Conservation (phyloP, 2,329 filamentous ascomycete species). For the Thelonectria rubi region DNA sequence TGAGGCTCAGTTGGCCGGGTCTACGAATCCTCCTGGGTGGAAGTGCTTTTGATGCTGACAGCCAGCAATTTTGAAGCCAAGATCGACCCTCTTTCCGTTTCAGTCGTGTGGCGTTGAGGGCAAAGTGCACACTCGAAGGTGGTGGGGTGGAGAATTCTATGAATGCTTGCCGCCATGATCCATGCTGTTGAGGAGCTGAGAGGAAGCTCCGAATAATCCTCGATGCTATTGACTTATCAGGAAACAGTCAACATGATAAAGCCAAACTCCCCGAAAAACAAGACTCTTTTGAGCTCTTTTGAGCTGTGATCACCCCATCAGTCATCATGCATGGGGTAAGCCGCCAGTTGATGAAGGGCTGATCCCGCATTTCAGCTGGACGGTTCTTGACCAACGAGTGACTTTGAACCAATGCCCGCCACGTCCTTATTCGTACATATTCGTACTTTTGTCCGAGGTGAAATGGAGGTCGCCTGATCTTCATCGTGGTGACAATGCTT, state of each 20-base stretch:
- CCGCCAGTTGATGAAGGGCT: not conserved
- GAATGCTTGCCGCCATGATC: no score
- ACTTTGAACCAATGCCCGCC: no score
- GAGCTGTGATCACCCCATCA: not conserved
- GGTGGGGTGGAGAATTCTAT: not conserved
- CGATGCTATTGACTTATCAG: no score
- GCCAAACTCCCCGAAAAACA: not conserved
- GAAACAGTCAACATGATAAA: not conserved
- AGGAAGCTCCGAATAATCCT: no score
- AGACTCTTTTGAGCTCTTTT: not conserved
- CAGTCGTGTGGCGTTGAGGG: conserved; percentile 4
- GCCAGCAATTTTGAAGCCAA: conserved; percentile 1
- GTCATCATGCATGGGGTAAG: not conserved
- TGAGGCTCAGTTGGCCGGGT: not conserved
- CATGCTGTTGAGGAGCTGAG: no score
- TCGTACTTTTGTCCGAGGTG: no score
- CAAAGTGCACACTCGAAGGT: not conserved
- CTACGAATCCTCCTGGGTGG: not conserved
- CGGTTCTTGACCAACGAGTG: no score
- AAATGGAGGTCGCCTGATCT: no score
- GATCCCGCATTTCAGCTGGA: not conserved
- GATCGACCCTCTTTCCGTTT: conserved; percentile 1
- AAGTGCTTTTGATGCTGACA: not conserved
- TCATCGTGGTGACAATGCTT: no score
- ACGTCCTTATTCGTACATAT: no score